Conservation (phyloP, 345 rosid species). For the Citrus glauca region DNA sequence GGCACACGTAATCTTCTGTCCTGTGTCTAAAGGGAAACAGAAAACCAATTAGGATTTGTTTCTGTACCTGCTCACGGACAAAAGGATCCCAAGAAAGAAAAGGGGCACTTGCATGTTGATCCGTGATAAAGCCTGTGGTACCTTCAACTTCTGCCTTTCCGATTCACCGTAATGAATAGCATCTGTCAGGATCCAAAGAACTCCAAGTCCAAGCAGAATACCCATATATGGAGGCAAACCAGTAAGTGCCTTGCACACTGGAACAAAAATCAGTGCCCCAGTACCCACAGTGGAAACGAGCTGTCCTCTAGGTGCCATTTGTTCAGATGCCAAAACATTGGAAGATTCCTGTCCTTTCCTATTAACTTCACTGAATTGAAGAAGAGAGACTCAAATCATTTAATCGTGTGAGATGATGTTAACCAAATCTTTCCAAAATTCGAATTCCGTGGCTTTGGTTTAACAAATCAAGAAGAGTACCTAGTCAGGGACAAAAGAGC, state of each 20-base stretch:
- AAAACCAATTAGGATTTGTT: neutral
- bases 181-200: slow-evolving; percentile 94
- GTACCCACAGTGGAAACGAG: slow-evolving; percentile 79
- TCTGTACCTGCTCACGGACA: slow-evolving; percentile 80
- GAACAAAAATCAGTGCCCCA: slow-evolving; percentile 90
- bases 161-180: slow-evolving; percentile 96
- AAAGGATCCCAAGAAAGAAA: slow-evolving; percentile 92
- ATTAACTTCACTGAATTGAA: slow-evolving; percentile 68
- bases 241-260: slow-evolving; percentile 85
- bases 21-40: neutral
- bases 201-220: slow-evolving; percentile 91
- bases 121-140: slow-evolving; percentile 91
- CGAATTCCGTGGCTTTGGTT: slow-evolving; percentile 3
- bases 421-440: slow-evolving; percentile 4
- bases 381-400: slow-evolving; percentile 26
- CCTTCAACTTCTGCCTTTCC: slow-evolving; percentile 80
- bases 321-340: slow-evolving; percentile 71
- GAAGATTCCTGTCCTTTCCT: slow-evolving; percentile 65
- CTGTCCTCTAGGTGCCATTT: slow-evolving; percentile 89
- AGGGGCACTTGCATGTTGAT: slow-evolving; percentile 94
- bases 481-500: slow-evolving; percentile 86
- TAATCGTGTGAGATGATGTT: slow-evolving; percentile 12
- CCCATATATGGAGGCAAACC: slow-evolving; percentile 98
- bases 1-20: neutral
- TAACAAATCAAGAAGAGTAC: slow-evolving; percentile 38